Evolutionary conservation across 2,329 filamentous ascomycete genomes (phyloP).

Genomic region (Triangularia setosa): DNA sequence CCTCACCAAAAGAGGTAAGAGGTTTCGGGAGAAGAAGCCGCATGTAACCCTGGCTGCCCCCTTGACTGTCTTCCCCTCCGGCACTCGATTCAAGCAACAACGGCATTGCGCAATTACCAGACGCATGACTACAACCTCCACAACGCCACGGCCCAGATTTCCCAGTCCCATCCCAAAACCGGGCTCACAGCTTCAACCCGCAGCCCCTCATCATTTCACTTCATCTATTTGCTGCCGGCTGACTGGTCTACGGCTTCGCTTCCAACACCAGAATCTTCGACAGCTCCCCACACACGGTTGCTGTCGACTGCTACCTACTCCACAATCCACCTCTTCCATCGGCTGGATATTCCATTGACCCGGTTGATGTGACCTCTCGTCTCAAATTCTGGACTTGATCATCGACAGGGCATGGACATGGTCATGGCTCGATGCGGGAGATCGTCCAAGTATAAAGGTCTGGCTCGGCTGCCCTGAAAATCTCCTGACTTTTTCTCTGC

Average conservation of each 20-base stretch:
- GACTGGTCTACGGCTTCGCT: constrained; percentile 1
- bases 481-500: neutral
- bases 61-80: neutral
- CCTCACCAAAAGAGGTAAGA: constrained; percentile 7
- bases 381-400: neutral
- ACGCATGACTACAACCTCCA: neutral
- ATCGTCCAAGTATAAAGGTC: constrained; percentile 6
- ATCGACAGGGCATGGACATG: neutral
- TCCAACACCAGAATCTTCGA: neutral
- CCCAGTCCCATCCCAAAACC: constrained; percentile 7
- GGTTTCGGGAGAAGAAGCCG: constrained; percentile 16
- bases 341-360: constrained; percentile 5
- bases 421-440: neutral
- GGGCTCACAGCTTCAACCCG: neutral
- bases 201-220: neutral
- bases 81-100: neutral
- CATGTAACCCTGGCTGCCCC: constrained; percentile 9
- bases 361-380: constrained; percentile 1
- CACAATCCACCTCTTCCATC: neutral
- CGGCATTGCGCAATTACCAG: constrained; percentile 4
- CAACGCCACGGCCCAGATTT: neutral
- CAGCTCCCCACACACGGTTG: constrained; percentile 4
- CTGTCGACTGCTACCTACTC: neutral
- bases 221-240: constrained; percentile 11
- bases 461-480: neutral